Conservation (phyloP, 768 basidiomycete species). For the Arthromyces matolae region DNA sequence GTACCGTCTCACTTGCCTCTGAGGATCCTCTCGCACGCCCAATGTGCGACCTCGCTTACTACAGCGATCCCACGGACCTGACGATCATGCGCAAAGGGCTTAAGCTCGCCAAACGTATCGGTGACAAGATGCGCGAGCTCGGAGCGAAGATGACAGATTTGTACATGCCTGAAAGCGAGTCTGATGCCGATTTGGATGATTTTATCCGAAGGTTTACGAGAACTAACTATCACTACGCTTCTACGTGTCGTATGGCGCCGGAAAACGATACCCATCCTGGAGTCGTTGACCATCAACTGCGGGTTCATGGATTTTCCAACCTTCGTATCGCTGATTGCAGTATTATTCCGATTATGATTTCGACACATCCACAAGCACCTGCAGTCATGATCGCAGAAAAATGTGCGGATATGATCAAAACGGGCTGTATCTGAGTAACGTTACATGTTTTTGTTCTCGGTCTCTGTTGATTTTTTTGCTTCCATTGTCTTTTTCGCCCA, state of each 20-base stretch:
- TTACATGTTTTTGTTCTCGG: too few species aligned
- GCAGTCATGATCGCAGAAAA: constrained; percentile 19
- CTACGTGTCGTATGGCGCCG: constrained; percentile 34
- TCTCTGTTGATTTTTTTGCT: too few species aligned
- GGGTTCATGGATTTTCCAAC: constrained; percentile 18
- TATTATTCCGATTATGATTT: constrained; percentile 16
- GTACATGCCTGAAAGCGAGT: constrained; percentile 22
- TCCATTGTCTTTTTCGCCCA: too few species aligned
- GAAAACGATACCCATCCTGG: constrained; percentile 17
- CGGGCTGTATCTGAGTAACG: too few species aligned
- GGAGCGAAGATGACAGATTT: constrained; percentile 18
- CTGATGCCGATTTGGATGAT: constrained; percentile 27
- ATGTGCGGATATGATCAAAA: constrained; percentile 15
- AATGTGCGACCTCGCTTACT: constrained; percentile 25
- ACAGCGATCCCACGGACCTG: constrained; percentile 24
- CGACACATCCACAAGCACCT: constrained; percentile 15
- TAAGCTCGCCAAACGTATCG: constrained; percentile 14
- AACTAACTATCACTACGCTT: constrained; percentile 33
- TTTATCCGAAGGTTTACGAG: constrained; percentile 21
- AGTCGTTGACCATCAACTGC: constrained; percentile 21
- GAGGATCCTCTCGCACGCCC: constrained; percentile 26
- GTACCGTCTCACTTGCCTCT: constrained; percentile 23
- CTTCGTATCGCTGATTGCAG: constrained; percentile 20
- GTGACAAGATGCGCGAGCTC: constrained; percentile 6
- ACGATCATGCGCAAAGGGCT: constrained; percentile 22